Conservation (phyloP, 345 rosid species). For the Sisymbrium altissimum region DNA sequence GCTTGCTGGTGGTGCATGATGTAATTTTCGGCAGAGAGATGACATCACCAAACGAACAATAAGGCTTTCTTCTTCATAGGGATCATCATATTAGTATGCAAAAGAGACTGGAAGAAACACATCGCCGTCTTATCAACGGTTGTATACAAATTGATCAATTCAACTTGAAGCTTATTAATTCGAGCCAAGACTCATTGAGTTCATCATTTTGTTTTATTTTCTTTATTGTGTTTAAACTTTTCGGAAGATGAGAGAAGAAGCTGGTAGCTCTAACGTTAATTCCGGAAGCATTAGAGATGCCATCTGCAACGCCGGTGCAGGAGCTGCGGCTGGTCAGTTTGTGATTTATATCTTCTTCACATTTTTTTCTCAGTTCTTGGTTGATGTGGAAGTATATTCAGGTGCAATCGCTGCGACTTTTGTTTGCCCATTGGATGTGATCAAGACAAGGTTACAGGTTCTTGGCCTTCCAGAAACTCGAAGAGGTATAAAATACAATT, state of each 20-base stretch:
- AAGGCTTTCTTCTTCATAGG: neutral
- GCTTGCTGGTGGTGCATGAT: neutral
- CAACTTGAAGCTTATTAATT: too few relatives aligned
- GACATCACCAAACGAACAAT: neutral
- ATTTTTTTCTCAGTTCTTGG: neutral
- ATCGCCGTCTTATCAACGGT: too few relatives aligned
- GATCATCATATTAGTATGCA: constrained; percentile 1
- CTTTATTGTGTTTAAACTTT: too few relatives aligned
- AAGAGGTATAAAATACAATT: constrained; percentile 42
- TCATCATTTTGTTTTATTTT: too few relatives aligned
- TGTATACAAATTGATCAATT: too few relatives aligned
- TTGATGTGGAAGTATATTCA: constrained; percentile 13
- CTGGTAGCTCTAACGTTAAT: too few relatives aligned
- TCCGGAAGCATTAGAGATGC: constrained; percentile 28
- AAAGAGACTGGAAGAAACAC: neutral
- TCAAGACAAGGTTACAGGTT: constrained; percentile 87
- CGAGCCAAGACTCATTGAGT: too few relatives aligned
- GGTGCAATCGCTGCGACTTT: constrained; percentile 90
- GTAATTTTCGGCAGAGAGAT: neutral
- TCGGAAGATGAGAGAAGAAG: too few relatives aligned
- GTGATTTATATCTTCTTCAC: neutral
- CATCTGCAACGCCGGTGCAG: constrained; percentile 55
- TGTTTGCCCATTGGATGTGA: constrained; percentile 86
- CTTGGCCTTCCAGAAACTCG: constrained; percentile 61
- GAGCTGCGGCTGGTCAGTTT: constrained; percentile 76